phyloP scores from a whole-genome alignment of 768 basidiomycete species.

The Boletellus sp. region DNA sequence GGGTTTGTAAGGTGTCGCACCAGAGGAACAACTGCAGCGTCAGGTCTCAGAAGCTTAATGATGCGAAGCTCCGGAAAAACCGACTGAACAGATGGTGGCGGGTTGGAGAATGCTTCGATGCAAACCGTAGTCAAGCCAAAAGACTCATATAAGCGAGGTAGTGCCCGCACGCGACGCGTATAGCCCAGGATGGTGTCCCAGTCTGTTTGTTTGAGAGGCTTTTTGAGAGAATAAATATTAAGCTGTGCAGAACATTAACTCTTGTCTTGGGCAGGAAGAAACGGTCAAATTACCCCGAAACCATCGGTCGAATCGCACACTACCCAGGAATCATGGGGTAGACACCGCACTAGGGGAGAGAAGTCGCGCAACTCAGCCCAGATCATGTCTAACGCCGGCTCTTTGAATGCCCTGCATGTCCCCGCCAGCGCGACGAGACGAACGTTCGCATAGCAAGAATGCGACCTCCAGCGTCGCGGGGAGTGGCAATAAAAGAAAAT shows the following conservation, averaged over 20 bases:
- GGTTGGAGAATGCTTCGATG: neutral
- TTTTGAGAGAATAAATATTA: neutral
- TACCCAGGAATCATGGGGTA: neutral
- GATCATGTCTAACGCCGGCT: neutral
- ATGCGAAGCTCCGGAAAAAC: slow-evolving; percentile 7
- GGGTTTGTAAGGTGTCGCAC: slow-evolving; percentile 7
- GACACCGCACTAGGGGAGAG: neutral
- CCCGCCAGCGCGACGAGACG: neutral
- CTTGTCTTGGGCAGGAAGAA: too few relatives aligned
- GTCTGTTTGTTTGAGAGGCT: neutral
- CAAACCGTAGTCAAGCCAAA: too few relatives aligned
- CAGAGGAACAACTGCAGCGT: neutral
- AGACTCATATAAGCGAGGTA: too few relatives aligned
- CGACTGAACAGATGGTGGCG: too few relatives aligned
- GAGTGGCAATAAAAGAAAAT: too few relatives aligned
- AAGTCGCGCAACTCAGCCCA: neutral
- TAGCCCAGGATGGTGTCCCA: neutral
- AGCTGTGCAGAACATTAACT: too few relatives aligned
- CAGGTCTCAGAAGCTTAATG: neutral
- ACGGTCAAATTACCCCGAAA: neutral
- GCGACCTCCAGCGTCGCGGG: too few relatives aligned
- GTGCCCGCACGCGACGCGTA: neutral
- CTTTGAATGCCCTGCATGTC: neutral
- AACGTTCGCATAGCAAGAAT: neutral
- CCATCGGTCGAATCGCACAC: neutral